Conservation (phyloP, 129 eudicot species). For the Gnaphalium uliginosum region DNA sequence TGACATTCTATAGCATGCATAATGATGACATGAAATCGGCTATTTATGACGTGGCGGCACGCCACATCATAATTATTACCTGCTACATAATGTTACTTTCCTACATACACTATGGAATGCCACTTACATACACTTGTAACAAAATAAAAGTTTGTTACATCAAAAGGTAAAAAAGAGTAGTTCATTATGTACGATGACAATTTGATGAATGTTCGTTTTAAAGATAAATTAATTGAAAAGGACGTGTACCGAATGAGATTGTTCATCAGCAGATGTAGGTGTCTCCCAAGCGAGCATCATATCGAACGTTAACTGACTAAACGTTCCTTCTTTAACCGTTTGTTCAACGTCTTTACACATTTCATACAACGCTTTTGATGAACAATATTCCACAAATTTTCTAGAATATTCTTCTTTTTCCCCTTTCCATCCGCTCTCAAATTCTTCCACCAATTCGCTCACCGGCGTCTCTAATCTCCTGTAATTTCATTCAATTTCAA, state of each 20-base stretch:
- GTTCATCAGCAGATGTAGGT: conserved; percentile 54
- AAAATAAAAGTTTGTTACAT: too few species aligned
- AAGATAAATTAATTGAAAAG: neutral
- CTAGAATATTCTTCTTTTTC: conserved; percentile 48
- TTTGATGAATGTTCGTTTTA: neutral
- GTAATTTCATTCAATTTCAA: neutral
- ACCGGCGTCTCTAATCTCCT: conserved; percentile 56
- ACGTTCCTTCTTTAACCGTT: conserved; percentile 57
- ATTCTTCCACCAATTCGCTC: conserved; percentile 55
- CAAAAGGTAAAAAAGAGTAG: neutral
- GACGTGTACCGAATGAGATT: conserved; percentile 42
- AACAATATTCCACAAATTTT: conserved; percentile 68
- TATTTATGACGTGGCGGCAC: neutral
- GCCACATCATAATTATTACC: neutral
- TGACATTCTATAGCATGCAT: neutral
- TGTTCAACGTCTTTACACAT: conserved; percentile 48
- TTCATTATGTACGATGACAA: neutral
- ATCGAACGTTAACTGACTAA: conserved; percentile 71
- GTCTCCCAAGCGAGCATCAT: conserved; percentile 96
- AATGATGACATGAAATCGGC: neutral
- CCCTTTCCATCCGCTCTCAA: conserved; percentile 55
- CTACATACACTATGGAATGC: neutral
- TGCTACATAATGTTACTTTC: neutral
- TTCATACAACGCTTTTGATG: conserved; percentile 54
- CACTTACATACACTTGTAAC: neutral